Base-by-base conservation (phyloP, 2,329 filamentous ascomycete species). In the Fusarium sp. region DNA sequence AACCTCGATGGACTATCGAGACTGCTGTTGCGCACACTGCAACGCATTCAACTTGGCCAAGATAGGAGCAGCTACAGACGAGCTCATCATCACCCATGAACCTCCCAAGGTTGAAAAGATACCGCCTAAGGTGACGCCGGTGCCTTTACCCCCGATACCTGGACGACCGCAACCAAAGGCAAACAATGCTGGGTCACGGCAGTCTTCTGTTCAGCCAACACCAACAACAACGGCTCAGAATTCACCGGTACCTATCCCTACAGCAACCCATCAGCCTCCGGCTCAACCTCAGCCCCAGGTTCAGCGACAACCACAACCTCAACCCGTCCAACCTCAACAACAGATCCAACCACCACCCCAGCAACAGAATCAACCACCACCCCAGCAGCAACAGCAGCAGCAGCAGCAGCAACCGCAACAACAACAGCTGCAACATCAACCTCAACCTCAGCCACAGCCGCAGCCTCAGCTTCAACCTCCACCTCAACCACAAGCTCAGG, bases 1-100 rank as follows among this genome's bases (percentile, higher is more conserved):
- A 29, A 72, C 76, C 14, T 85, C 84, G 13, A 78, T 76, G 64
- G 82, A 84, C 70, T 82, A 83, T 50, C 79, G 73, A 46, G 82
- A 86, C 65, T 87, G 85, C 73, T 84, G 82, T 56, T 87, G 85
- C 66, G 79, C 83, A 11, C 81, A 84, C 51, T 86, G 84, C 74
- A 83, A 82, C 60, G 67, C 76, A 4, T 72, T 76, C 7, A 77
- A 54, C 31, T 61, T 68, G 10, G 49, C 72, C 18, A 80, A 75
- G 58, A 69, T 69, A 7, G 53, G 67, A 4, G 16, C 59, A 5
- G 55, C 66, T 53, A 40, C 59, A 9, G 79, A 81, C 2, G 79
- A 79, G 3, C 70, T 74, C 31, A 58, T 68, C 50, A 67, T 74
- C 33, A 73, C 69, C 7, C 53, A 69, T 23, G 71, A 73, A 44